Evolutionary conservation across 2,329 filamentous ascomycete genomes (phyloP).

Genomic region (Cryphonectria parasitica): DNA sequence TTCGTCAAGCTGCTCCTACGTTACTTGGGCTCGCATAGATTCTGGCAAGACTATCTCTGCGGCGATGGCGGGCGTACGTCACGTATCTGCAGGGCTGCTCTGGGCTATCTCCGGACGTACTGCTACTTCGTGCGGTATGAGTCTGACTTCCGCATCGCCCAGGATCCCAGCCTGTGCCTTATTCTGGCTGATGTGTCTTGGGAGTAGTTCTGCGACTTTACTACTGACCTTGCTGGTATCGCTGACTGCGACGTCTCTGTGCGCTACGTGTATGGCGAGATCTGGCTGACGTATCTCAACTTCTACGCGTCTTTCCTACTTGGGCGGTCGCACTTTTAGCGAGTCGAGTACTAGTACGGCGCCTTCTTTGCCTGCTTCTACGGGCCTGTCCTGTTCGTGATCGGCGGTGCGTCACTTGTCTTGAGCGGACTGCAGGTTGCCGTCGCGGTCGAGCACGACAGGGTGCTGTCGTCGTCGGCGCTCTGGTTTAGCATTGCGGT

Average conservation of each 20-base stretch:
- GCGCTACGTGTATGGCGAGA: conserved; percentile 26
- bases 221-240: conserved; percentile 13
- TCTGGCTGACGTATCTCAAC: conserved; percentile 30
- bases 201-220: conserved; percentile 31
- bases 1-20: neutral
- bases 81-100: neutral
- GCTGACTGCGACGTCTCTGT: neutral
- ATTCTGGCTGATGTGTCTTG: conserved; percentile 6
- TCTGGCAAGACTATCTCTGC: neutral
- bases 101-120: conserved; percentile 3
- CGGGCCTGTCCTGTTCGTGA: conserved; percentile 31
- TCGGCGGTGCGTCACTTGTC: conserved; percentile 22
- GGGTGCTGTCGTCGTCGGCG: conserved; percentile 15
- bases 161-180: neutral
- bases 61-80: neutral
- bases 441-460: neutral
- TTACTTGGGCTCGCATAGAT: neutral
- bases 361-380: conserved; percentile 33
- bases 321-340: conserved; percentile 27
- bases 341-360: conserved; percentile 30
- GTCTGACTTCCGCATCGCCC: conserved; percentile 3
- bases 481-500: conserved; percentile 28
- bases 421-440: neutral
- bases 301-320: conserved; percentile 30
- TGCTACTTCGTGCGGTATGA: neutral